phyloP scores from a whole-genome alignment of 1,284 basidiomycete species.

The Anthracocystis walkeri region DNA sequence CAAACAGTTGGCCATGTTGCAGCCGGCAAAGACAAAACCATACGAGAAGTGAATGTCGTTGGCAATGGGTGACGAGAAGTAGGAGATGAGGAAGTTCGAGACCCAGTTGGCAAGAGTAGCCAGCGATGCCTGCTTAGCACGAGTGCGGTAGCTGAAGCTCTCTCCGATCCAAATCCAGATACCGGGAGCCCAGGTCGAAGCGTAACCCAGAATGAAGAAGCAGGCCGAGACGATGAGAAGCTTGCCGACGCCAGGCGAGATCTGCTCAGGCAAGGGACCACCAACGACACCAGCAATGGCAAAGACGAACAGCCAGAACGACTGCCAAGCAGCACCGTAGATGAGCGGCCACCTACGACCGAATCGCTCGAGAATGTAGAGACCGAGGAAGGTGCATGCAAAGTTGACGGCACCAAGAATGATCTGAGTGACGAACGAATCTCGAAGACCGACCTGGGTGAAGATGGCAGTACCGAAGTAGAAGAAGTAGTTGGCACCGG shows the following conservation, averaged over 20 bases:
- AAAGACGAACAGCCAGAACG: conserved; percentile 81
- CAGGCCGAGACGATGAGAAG: conserved; percentile 83
- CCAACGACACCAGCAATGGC: conserved; percentile 79
- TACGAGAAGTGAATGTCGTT: conserved; percentile 73
- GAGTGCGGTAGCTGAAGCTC: conserved; percentile 80
- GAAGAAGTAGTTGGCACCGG: conserved; percentile 74
- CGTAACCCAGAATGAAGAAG: conserved; percentile 82
- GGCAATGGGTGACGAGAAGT: conserved; percentile 73
- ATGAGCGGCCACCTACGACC: conserved; percentile 74
- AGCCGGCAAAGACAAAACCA: conserved; percentile 79
- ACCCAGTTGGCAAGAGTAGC: conserved; percentile 79
- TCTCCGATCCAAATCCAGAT: conserved; percentile 72
- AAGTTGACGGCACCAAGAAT: conserved; percentile 76
- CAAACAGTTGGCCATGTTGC: conserved; percentile 73
- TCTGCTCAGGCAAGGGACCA: conserved; percentile 71
- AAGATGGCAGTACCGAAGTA: conserved; percentile 76
- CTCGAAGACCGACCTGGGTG: conserved; percentile 75
- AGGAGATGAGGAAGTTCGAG: conserved; percentile 79
- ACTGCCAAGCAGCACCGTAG: conserved; percentile 74
- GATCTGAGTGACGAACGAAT: conserved; percentile 76
- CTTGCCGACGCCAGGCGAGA: conserved; percentile 71
- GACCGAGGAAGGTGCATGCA: conserved; percentile 74
- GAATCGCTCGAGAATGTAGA: conserved; percentile 75
- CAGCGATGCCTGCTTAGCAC: conserved; percentile 81
- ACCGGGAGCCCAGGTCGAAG: conserved; percentile 76